Conservation (phyloP, 768 basidiomycete species). For the Auricularia cornea region DNA sequence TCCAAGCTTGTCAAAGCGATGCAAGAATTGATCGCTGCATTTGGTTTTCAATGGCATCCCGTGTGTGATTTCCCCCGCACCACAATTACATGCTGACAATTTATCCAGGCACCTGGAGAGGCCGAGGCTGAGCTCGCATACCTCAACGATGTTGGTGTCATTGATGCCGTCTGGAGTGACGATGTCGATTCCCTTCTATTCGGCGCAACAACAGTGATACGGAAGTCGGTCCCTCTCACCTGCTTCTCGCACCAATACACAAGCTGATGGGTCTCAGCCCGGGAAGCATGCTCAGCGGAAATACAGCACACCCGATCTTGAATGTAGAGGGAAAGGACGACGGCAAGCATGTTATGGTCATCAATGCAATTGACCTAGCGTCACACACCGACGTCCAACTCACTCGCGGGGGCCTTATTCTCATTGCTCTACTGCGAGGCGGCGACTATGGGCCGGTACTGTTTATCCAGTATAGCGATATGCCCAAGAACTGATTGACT, state of each 20-base stretch:
- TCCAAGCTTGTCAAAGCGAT: constrained; percentile 23
- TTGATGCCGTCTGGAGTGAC: constrained; percentile 86
- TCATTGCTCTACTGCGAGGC: constrained; percentile 76
- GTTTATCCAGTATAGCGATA: too few species aligned
- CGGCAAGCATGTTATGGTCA: constrained; percentile 53
- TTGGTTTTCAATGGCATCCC: constrained; percentile 32
- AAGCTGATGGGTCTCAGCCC: constrained; percentile 33
- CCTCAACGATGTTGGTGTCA: constrained; percentile 68
- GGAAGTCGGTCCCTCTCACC: constrained; percentile 47
- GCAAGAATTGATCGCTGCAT: constrained; percentile 24
- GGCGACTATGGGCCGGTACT: constrained; percentile 83
- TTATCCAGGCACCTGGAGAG: constrained; percentile 64
- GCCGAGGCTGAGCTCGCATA: constrained; percentile 92
- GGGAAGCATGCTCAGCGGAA: constrained; percentile 65
- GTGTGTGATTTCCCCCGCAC: constrained; percentile 31
- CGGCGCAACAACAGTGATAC: constrained; percentile 72
- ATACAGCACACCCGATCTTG: constrained; percentile 51
- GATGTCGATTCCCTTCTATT: constrained; percentile 92
- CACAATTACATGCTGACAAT: neutral
- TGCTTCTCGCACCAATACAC: neutral
- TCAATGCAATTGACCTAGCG: constrained; percentile 29
- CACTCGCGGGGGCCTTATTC: constrained; percentile 58
- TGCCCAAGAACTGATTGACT: too few species aligned
- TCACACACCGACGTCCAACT: constrained; percentile 44
- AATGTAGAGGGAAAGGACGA: constrained; percentile 63